Base-by-base conservation (phyloP, 805 yeast species). In the Ogataea thermomethanolica region DNA sequence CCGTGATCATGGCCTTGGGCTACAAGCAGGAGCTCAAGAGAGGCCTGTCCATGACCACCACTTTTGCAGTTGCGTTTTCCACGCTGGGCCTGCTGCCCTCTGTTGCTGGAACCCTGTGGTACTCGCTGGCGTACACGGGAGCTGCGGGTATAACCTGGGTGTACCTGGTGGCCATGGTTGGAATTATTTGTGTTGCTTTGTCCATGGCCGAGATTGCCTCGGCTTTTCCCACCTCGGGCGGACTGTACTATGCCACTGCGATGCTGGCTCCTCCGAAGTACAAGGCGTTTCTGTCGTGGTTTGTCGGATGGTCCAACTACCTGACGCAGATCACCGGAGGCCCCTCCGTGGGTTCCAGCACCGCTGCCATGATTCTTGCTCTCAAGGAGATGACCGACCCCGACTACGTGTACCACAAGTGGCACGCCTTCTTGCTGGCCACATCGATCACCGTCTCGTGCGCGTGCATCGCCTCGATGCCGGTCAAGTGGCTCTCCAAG, bases 201-300 rank as follows among this genome's bases (percentile, higher is more conserved):
- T 71, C 80, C 13, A 67, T 81, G 74, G 84, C 84, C 0, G 87
- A 81, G 54, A 66, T 81, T 24, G 73, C 83, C 9, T 69, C 78
- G 20, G 78, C 84, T 5, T 76, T 76, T 63, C 88, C 88, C 28
- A 79, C 84, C 7, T 69, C 81, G 8, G 76, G 84, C 21, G 87
- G 87, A 33, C 70, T 83, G 7, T 84, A 83, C 35, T 81, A 81
- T 50, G 84, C 87, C 44, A 80, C 80, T 2, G 70, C 78, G 2
- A 77, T 78, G 51, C 62, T 79, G 46, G 74, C 84, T 3, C 84
- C 85, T 10, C 74, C 73, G 15, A 66, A 65, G 48, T 66, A 63
- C 58, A 73, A 73, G 12, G 75, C 83, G 1, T 58, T 76, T 17
- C 62, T 76, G 36, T 74, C 85, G 5, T 79, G 84, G 84, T 54